Conservation (phyloP, 176 grass and related monocot species). For the Rhynchospora breviuscula region DNA sequence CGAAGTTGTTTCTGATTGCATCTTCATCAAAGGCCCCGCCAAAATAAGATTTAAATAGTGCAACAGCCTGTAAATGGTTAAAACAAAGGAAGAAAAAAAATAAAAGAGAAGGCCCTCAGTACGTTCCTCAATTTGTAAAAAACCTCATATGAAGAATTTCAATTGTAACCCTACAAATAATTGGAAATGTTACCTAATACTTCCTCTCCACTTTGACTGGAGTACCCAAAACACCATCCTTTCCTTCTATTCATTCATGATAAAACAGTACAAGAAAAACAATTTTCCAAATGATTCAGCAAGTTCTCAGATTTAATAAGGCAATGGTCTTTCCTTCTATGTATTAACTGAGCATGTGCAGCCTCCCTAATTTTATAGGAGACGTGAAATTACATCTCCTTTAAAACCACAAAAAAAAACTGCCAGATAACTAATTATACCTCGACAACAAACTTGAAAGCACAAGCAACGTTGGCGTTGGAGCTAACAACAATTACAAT, state of each 20-base stretch:
- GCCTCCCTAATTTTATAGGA: not conserved
- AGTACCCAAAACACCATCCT: not conserved
- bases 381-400: not conserved
- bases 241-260: not conserved
- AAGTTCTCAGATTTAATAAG: not conserved
- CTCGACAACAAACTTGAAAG: constrained; percentile 96
- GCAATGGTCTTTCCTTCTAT: not conserved
- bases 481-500: constrained; percentile 85
- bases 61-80: constrained; percentile 69
- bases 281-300: not conserved
- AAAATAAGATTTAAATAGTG: constrained; percentile 96
- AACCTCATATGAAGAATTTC: not conserved
- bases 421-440: constrained; percentile 29
- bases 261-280: not conserved
- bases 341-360: not conserved
- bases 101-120: not conserved
- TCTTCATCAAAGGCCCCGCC: constrained; percentile 97
- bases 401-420: not conserved
- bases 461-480: constrained; percentile 90
- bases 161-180: not conserved
- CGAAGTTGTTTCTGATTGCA: constrained; percentile 98
- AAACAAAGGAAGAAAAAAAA: not conserved
- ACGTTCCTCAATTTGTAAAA: not conserved
- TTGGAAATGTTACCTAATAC: not conserved
- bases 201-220: not conserved